A percentile compares a stretch with the other conserved stretches of the same genome.
These are phyloP conservation scores for Tylopilus sp. DNA, from an alignment of 1,284 basidiomycete genomes.

Conservation along the genomic window DNA sequence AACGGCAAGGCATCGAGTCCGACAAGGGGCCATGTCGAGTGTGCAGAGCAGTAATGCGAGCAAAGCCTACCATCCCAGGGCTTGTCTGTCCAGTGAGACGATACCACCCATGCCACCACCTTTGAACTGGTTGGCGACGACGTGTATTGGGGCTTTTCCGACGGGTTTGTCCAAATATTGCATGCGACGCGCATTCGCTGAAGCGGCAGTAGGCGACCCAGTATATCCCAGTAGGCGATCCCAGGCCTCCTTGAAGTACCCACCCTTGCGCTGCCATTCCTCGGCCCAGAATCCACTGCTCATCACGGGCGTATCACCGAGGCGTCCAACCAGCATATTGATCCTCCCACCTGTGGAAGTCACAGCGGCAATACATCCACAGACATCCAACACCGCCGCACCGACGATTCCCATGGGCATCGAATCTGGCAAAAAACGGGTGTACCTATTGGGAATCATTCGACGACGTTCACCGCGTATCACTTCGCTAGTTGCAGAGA, in stretches of 20 bases:
- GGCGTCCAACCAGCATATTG: conserved; percentile 76
- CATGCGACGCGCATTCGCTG: conserved; percentile 64
- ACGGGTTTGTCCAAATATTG: conserved; percentile 59
- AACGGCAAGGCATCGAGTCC: conserved; percentile 57
- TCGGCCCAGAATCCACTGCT: conserved; percentile 81
- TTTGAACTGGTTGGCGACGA: conserved; percentile 52
- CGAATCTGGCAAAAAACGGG: conserved; percentile 41
- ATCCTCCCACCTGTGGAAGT: conserved; percentile 81
- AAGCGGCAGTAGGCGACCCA: no score
- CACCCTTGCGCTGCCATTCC: conserved; percentile 51
- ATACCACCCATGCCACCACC: conserved; percentile 67
- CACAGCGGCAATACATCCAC: conserved; percentile 66
- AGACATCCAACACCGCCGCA: conserved; percentile 71
- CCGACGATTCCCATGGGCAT: conserved; percentile 78
- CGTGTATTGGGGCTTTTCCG: conserved; percentile 48
- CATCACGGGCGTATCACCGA: conserved; percentile 79
- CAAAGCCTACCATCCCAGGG: conserved; percentile 54
- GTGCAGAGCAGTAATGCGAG: background rate
- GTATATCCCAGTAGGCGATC: conserved; percentile 40
- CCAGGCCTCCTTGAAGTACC: conserved; percentile 40
- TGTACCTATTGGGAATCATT: no score
- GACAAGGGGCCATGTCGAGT: conserved; percentile 6
- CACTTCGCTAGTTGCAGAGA: no score
- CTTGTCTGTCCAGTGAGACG: conserved; percentile 62
- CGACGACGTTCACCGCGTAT: no score